phyloP scores from a whole-genome alignment of 176 grass and related monocot genomes.

The Saccharum officinarum region DNA sequence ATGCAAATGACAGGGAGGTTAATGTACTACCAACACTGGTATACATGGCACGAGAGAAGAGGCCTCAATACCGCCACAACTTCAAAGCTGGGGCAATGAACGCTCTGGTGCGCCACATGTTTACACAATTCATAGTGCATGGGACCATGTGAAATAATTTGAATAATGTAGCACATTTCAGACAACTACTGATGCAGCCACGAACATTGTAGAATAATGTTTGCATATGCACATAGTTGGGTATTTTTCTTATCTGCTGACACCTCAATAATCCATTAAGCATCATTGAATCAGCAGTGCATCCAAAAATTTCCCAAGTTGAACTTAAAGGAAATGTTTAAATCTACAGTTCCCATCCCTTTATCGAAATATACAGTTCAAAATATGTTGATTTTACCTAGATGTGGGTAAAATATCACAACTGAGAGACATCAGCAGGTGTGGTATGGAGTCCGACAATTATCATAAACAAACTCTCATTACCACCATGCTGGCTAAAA shows the following conservation, averaged over 20 bases:
- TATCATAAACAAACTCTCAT: neutral
- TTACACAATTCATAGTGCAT: too few species aligned
- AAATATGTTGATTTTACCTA: neutral
- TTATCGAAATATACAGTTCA: neutral
- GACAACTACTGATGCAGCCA: too few species aligned
- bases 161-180: too few species aligned
- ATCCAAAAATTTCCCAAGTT: too few species aligned
- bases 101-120: conserved; percentile 19
- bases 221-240: too few species aligned
- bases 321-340: too few species aligned
- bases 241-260: too few species aligned
- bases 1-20: conserved; percentile 41
- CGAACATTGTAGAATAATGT: too few species aligned
- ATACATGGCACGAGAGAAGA: conserved; percentile 93
- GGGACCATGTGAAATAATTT: too few species aligned
- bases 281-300: too few species aligned
- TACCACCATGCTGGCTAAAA: neutral
- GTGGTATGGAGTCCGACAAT: too few species aligned
- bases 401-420: neutral
- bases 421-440: neutral
- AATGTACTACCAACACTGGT: conserved; percentile 67
- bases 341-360: neutral
- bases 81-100: conserved; percentile 96
- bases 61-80: conserved; percentile 63
- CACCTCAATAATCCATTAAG: too few species aligned